Evolutionary conservation across 208 protist species (phyloP), one percentile per base, ranked within the genome.

Genomic region (Acanthamoeba divionensis): DNA sequence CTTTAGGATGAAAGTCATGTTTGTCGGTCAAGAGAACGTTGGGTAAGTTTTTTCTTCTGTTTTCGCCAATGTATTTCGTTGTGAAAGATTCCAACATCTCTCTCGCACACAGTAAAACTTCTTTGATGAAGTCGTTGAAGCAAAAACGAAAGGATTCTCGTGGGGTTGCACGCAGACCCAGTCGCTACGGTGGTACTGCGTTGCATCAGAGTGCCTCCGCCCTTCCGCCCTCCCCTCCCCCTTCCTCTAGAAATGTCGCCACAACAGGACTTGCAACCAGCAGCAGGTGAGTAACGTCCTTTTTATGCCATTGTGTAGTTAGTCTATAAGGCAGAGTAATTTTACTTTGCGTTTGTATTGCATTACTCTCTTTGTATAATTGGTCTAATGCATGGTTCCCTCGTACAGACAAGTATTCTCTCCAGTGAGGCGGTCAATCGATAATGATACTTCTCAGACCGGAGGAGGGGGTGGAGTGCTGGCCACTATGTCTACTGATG

Each of bases 21-120:
- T 77, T 33, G 67, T 77, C 41, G 67, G 67, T 29, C 67, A 77
- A 33, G 67, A 77, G 36, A 77, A 77, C 67, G 67, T 77, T 18
- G 67, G 67, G 67, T 77, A 52, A 36, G 33, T 73, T 9, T 21
- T n/a, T 12, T 57, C n/a, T 24, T 44, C 7, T 44, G 41, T 4
- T 44, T 73, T 44, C 3, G 29, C 65, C 41, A 2, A 21, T 4
- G 41, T 9, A 26, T 36, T 18, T 73, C 21, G 26, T 77, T 21
- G 50, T 44, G 0, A 18, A 21, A 18, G n/a, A 9, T 13, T 38
- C 66, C 24, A n/a, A 29, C 4, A 6, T n/a, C 8, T 4, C 33
- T n/a, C 57, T 18, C 52, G 15, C 52, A 13, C n/a, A n/a, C 41
- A 77, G 67, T 45, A 77, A 77, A 50, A 77, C 67, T 12, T 77